Evolutionary conservation across 2,329 filamentous ascomycete genomes (phyloP).

Genomic region (Hypomyces rosellus): DNA sequence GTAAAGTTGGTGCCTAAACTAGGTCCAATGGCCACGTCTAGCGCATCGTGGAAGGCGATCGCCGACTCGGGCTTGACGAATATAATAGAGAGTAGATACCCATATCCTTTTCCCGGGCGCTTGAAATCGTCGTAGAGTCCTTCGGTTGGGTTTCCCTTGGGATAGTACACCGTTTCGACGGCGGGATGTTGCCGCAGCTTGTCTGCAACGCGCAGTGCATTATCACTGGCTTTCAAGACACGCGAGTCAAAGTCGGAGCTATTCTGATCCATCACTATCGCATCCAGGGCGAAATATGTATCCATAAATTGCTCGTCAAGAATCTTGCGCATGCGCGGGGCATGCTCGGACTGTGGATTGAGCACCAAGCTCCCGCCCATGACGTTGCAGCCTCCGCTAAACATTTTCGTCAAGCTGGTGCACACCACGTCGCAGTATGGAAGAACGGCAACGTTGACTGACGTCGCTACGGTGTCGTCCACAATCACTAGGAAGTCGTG

Average conservation of each 20-base stretch:
- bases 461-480: conserved; percentile 41
- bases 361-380: conserved; percentile 43
- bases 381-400: conserved; percentile 48
- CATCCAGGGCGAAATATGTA: conserved; percentile 21
- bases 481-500: conserved; percentile 35
- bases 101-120: conserved; percentile 40
- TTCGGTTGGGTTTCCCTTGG: conserved; percentile 30
- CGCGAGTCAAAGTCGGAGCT: conserved; percentile 30
- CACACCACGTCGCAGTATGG: conserved; percentile 41
- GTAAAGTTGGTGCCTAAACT: conserved; percentile 47
- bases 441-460: conserved; percentile 41
- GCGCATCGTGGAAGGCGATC: conserved; percentile 40
- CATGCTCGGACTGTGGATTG: conserved; percentile 34
- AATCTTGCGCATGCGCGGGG: conserved; percentile 22
- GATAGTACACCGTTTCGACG: conserved; percentile 33
- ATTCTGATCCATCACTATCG: conserved; percentile 32
- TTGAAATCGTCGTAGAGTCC: conserved; percentile 24
- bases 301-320: conserved; percentile 16
- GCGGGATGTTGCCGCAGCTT: conserved; percentile 19
- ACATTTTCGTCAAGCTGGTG: conserved; percentile 49
- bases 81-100: conserved; percentile 45
- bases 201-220: conserved; percentile 21
- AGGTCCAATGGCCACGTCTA: conserved; percentile 43
- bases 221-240: conserved; percentile 23
- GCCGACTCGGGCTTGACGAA: conserved; percentile 33